Evolutionary conservation across 805 yeast species (phyloP), one percentile per base, ranked within the genome.

Genomic region (Scheffersomyces stipitis): DNA sequence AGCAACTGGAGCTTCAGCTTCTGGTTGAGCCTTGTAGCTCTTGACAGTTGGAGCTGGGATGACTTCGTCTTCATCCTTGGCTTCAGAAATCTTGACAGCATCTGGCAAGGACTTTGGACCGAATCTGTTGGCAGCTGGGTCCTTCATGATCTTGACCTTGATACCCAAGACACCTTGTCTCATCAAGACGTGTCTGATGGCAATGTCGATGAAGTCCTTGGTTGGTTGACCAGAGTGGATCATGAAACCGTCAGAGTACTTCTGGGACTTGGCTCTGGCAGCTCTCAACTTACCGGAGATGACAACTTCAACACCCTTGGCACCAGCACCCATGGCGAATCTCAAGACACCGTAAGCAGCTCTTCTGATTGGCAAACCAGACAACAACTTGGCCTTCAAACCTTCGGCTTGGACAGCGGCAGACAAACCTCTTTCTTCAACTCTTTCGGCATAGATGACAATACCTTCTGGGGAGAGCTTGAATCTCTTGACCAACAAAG

Each of bases 141-240:
- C 98, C 73, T 87, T 88, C 99, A 93, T 93, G 71, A 93, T 93
- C 85, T 93, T 93, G 67, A 93, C 98, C 84, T 87, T 91, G 73
- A 93, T 84, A 84, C 99, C 99, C 69, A 93, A 83, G 56, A 93
- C 98, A 88, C 99, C 99, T 80, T 93, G 98, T 83, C 98, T 90
- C 81, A 93, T 85, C 72, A 93, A 81, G 64, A 91, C 98, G 91
- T 93, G 98, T 79, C 99, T 90, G 73, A 96, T 90, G 62, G 99
- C 99, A 69, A 82, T 76, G 76, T 93, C 99, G 69, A 93, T 93
- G 85, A 93, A 93, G 71, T 93, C 99, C 60, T 79, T 83, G 73
- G 91, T 93, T 78, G 99, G 99, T 81, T 93, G 99, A 87, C 99
- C 99, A 66, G 97, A 89, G 93, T 93, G 99, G 83, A 93, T 93